Evolutionary conservation across 352 stramenopile species (phyloP), one percentile per base, ranked within the genome.

Genomic region (Aphanomyces euteiches): DNA sequence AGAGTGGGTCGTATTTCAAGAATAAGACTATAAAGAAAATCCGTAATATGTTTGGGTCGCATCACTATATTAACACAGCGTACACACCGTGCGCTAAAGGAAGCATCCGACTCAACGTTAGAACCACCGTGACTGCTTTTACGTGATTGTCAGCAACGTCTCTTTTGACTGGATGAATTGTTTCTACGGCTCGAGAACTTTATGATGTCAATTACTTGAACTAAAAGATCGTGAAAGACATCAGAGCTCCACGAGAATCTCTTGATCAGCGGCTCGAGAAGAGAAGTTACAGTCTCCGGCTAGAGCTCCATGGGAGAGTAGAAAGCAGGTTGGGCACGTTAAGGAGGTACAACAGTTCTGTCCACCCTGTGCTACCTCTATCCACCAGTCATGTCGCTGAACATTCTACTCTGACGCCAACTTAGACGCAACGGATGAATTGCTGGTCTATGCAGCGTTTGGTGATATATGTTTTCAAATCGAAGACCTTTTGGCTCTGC

Each of bases 341-440:
- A 48, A 15, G 43, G 43, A 48, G 43, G 15, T 15, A 15, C 43
- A 15, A 8, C 43, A 48, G 8, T 15, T 48, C 8, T 15, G 15
- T 48, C 43, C 43, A 15, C 43, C 43, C 8, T 15, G 8, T 48
- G 43, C 8, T 15, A n/a, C n/a, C n/a, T n/a, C 15, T 8, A 48
- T 15, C 15, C 43, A 48, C 15, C 43, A 48, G 8, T 8, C 43
- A 48, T 48, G 43, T 48, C 43, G 57, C 17, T 66, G 48, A 36
- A 66, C 48, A 41, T 53, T 66, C 6, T 66, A 34, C 28, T 7
- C 7, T 41, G 57, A 66, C 37, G 57, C 6, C 17, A 36, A 37
- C 59, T 69, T 50, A 47, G 61, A 45, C 8, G 48, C 19, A 7
- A 60, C 7, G 7, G 61, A 5, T 60, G 39, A 56, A n/a, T n/a